Base-by-base conservation (phyloP, 129 eudicot species). In the Cynara cardunculus region DNA sequence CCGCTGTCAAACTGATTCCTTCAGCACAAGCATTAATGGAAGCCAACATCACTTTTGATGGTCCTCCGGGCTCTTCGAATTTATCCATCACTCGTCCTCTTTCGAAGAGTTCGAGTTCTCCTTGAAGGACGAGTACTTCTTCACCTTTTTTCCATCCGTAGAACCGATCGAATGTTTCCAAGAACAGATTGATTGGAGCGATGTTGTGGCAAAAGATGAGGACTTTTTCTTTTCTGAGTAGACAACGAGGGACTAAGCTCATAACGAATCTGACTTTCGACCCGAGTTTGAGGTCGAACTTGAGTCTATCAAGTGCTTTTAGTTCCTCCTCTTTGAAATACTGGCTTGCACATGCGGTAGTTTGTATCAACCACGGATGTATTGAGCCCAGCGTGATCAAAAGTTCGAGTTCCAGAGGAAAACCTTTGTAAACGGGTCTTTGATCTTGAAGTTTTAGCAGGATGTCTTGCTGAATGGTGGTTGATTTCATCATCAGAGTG, bases 181-280 rank as follows among this genome's bases (percentile, higher is more conserved):
- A 39, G 32, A 96, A 91, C n/a, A 96, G 93, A 61, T 89, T 96
- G 25, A 96, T 96, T 1, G 99, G 99, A 61, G 99, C 97, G 30
- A 96, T 96, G 81, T 96, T 96, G 85, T 96, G 99, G 89, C 99
- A 96, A 85, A 96, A 96, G 76, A 96, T 93, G 6, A 96, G 71
- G 39, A 96, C 90, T 71, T 96, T 96, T 85, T 96, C 99, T 76
- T 85, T 89, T 24, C 98, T 83, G 2, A 92, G 87, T 28, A 92
- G 92, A 77, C 95, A 90, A 25, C 94, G 85, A 0, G 97, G 99
- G n/a, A 96, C 84, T 4, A 96, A 85, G 80, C 91, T 91, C 92
- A 96, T 89, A 0, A 96, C 97, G 19, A 96, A 96, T 56, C 90
- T 81, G 69, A 96, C 97, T 84, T 96, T 96, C 0, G 99, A 90